Evolutionary conservation across 345 rosid species (phyloP).

Genomic region (Populus tremula): DNA sequence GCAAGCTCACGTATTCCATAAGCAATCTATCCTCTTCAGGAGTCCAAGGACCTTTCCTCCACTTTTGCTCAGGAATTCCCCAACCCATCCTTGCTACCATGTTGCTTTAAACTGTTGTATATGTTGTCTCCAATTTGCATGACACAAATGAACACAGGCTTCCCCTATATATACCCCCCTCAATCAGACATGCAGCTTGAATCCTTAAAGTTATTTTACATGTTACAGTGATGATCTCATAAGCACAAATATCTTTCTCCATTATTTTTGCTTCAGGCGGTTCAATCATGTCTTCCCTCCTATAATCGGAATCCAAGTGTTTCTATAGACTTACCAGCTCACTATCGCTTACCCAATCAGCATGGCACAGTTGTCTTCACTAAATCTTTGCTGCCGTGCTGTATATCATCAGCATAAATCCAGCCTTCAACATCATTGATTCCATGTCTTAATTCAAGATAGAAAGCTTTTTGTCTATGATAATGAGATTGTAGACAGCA

Average conservation of each 20-base stretch:
- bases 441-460: slow-evolving; percentile 4
- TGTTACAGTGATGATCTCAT: slow-evolving; percentile 27
- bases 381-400: slow-evolving; percentile 2
- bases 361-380: slow-evolving; percentile 8
- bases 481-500: background rate
- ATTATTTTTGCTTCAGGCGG: slow-evolving; percentile 11
- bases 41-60: slow-evolving; percentile 92
- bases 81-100: slow-evolving; percentile 42
- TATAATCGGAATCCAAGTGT: slow-evolving; percentile 24
- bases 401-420: background rate
- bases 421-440: background rate
- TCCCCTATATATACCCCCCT: slow-evolving; percentile 15
- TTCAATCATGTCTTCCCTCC: slow-evolving; percentile 15
- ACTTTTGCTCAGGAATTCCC: slow-evolving; percentile 46
- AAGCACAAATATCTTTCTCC: slow-evolving; percentile 21
- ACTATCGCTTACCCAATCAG: slow-evolving; percentile 12
- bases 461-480: background rate
- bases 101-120: background rate
- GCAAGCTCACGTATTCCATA: slow-evolving; percentile 44
- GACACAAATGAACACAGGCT: slow-evolving; percentile 21
- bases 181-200: slow-evolving; percentile 12
- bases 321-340: slow-evolving; percentile 21
- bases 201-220: background rate
- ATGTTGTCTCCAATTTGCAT: slow-evolving; percentile 24
- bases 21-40: slow-evolving; percentile 74